phyloP scores from a whole-genome alignment of 2,329 filamentous ascomycete species.

The Penicillium sp. region DNA sequence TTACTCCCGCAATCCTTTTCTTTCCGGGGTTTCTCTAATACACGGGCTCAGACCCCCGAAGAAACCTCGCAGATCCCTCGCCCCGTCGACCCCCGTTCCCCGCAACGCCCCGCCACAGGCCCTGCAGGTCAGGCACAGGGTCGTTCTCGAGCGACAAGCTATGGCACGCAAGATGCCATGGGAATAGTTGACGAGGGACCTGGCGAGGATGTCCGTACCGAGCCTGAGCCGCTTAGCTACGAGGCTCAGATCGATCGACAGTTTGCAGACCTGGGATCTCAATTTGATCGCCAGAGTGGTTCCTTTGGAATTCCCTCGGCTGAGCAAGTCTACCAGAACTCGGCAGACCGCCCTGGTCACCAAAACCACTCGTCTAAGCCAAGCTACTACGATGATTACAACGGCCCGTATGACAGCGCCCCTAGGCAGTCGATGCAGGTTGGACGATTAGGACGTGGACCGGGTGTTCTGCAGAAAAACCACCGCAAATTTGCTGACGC shows the following conservation, averaged over 20 bases:
- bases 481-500: slow-evolving; percentile 79
- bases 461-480: slow-evolving; percentile 68
- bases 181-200: slow-evolving; percentile 24
- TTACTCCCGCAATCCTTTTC: slow-evolving; percentile 58
- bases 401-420: slow-evolving; percentile 33
- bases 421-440: slow-evolving; percentile 38
- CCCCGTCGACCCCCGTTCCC: slow-evolving; percentile 18
- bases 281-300: slow-evolving; percentile 25
- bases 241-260: slow-evolving; percentile 37
- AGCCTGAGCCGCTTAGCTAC: slow-evolving; percentile 29
- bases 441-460: slow-evolving; percentile 31
- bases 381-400: slow-evolving; percentile 44
- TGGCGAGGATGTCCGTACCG: slow-evolving; percentile 22
- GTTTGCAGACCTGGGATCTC: slow-evolving; percentile 34
- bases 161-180: slow-evolving; percentile 28
- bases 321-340: slow-evolving; percentile 27
- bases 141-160: slow-evolving; percentile 26
- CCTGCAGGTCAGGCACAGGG: slow-evolving; percentile 15
- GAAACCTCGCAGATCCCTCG: slow-evolving; percentile 37
- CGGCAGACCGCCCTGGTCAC: slow-evolving; percentile 25
- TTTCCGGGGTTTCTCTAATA: slow-evolving; percentile 56
- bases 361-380: slow-evolving; percentile 30
- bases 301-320: slow-evolving; percentile 24
- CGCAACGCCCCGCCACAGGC: slow-evolving; percentile 33
- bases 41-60: slow-evolving; percentile 41